Conservation (phyloP, 306 rosid genomes). For the Ochetophila trinervis region DNA sequence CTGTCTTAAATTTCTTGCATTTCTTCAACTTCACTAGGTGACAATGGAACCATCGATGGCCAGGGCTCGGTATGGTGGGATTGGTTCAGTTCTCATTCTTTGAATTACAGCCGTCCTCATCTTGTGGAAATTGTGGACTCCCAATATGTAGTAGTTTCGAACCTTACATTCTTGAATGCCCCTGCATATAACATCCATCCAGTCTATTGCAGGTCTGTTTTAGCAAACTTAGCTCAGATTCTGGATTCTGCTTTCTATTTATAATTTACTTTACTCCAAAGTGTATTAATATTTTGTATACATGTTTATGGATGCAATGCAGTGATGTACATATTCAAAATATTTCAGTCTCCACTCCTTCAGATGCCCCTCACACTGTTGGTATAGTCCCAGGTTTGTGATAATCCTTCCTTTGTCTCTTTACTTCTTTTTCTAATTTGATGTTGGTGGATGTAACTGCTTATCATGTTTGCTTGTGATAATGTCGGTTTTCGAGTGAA, state of each 20-base stretch:
- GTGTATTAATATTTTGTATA: constrained; percentile 13
- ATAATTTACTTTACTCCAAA: not conserved
- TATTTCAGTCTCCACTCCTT: constrained; percentile 69
- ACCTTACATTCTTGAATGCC: constrained; percentile 83
- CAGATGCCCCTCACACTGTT: constrained; percentile 72
- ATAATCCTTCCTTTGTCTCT: constrained; percentile 11
- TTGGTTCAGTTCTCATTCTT: constrained; percentile 57
- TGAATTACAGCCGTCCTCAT: constrained; percentile 92
- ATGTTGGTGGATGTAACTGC: not conserved
- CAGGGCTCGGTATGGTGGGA: constrained; percentile 97
- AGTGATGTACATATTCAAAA: constrained; percentile 82
- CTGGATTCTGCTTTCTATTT: not conserved
- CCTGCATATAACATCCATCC: constrained; percentile 92
- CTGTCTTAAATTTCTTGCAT: constrained; percentile 21
- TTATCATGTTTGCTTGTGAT: not conserved
- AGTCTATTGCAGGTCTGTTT: constrained; percentile 84
- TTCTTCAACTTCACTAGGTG: constrained; percentile 48
- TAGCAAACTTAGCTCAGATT: not conserved
- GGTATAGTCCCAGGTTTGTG: constrained; percentile 93
- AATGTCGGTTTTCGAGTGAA: not conserved
- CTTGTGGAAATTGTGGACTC: constrained; percentile 72
- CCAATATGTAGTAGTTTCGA: constrained; percentile 71
- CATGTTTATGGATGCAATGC: constrained; percentile 37
- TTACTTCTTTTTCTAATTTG: constrained; percentile 1
- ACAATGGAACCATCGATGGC: constrained; percentile 88